phyloP scores from a whole-genome alignment of 106 monocot species.

The Acanthochlamys bracteata region DNA sequence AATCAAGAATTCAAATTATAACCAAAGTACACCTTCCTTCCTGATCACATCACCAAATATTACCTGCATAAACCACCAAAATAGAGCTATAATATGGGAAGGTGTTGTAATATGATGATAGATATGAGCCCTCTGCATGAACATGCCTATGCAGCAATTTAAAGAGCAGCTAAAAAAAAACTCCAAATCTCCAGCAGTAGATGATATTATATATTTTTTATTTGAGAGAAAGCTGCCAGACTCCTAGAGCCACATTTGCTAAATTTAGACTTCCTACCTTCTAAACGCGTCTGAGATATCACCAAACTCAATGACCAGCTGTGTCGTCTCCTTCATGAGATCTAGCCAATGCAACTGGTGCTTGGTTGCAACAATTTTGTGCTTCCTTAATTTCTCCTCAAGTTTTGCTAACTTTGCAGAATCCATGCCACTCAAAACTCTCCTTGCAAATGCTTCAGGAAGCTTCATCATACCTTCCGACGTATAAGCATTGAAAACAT shows the following conservation, averaged over 20 bases:
- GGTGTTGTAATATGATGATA: too few species aligned
- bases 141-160: too few species aligned
- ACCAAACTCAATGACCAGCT: slow-evolving; percentile 12
- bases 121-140: too few species aligned
- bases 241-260: background rate
- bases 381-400: slow-evolving; percentile 27
- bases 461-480: background rate
- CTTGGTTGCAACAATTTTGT: slow-evolving; percentile 8
- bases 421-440: background rate
- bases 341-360: slow-evolving; percentile 15
- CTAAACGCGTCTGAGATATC: slow-evolving; percentile 2
- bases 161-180: too few species aligned
- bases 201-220: too few species aligned
- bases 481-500: background rate
- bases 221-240: too few species aligned
- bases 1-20: too few species aligned
- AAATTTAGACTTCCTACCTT: background rate
- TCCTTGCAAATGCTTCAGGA: background rate
- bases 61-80: too few species aligned
- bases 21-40: too few species aligned
- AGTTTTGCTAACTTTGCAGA: slow-evolving; percentile 12
- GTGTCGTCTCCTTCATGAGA: slow-evolving; percentile 24
- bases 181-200: too few species aligned
- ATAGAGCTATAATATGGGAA: too few species aligned
- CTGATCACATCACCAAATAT: too few species aligned